Percentiles rank a stretch among this genome's conserved stretches.
These are phyloP conservation scores for Cladosporium velox DNA, from an alignment of 2,329 filamentous ascomycete genomes.

Conservation along the genomic window DNA sequence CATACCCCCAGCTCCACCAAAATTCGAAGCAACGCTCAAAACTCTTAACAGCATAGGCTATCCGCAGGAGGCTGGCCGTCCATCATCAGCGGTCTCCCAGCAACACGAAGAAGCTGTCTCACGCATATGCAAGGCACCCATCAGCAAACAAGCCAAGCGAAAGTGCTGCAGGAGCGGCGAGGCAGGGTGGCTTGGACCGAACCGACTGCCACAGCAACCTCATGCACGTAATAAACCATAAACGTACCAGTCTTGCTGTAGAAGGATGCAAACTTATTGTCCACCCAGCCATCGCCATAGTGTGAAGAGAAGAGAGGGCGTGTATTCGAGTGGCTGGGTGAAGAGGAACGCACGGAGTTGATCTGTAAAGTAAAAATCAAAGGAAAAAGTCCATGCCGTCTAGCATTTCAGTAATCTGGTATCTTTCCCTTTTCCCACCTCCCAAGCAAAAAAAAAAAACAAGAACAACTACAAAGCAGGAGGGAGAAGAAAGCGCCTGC, in stretches of 20 bases:
- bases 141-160: not conserved
- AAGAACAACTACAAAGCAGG: not conserved
- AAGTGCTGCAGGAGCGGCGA: not conserved
- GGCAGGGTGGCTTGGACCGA: constrained; percentile 10
- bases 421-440: not conserved
- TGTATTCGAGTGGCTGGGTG: not conserved
- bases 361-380: not conserved
- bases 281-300: not conserved
- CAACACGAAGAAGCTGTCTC: not conserved
- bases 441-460: not conserved
- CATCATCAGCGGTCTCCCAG: not conserved
- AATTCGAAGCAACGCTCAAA: not conserved
- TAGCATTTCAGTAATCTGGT: not conserved
- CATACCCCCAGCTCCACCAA: not conserved
- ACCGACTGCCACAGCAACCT: not conserved
- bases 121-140: constrained; percentile 1
- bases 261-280: not conserved
- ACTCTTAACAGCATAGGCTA: not conserved
- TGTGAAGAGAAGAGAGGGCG: not conserved
- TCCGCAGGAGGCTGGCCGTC: not conserved
- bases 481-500: not conserved
- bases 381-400: not conserved
- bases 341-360: not conserved
- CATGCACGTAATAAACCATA: constrained; percentile 1
- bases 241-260: not conserved